A percentile compares a stretch with the other conserved stretches of the same genome.
phyloP scores from a whole-genome alignment of 805 yeast species.

The Nakazawaea ambrosiae region DNA sequence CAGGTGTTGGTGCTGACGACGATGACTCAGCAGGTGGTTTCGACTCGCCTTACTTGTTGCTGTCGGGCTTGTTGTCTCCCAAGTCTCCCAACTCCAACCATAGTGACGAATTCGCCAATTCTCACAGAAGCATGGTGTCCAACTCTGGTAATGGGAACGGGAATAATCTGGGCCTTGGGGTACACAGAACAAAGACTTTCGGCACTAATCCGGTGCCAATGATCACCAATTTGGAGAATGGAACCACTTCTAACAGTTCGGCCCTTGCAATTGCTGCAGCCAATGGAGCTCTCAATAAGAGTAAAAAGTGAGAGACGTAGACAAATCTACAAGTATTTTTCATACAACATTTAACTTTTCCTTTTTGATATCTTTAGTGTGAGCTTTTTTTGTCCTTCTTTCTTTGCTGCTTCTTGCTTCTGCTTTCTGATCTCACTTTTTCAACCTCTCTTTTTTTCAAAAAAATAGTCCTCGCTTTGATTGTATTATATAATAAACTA shows the following conservation, averaged over 20 bases:
- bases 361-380: too few species aligned
- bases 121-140: neutral
- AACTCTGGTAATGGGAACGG: neutral
- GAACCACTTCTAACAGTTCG: constrained; percentile 10
- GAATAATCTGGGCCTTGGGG: neutral
- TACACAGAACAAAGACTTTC: constrained; percentile 11
- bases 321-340: too few species aligned
- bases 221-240: constrained; percentile 13
- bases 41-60: constrained; percentile 61
- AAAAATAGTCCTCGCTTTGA: neutral
- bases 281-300: constrained; percentile 4
- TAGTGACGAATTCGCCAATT: constrained; percentile 9
- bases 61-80: constrained; percentile 56
- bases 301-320: too few species aligned
- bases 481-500: neutral
- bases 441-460: too few species aligned
- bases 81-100: constrained; percentile 20
- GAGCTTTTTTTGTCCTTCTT: too few species aligned
- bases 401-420: too few species aligned
- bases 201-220: constrained; percentile 15
- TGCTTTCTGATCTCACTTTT: too few species aligned
- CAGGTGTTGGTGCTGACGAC: neutral
- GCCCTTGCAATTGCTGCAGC: constrained; percentile 9
- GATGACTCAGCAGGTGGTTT: constrained; percentile 32
- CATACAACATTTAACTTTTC: too few species aligned